These are phyloP conservation scores for Diospyros lotus DNA, from an alignment of 148 eudicot species.

Conservation along the genomic window DNA sequence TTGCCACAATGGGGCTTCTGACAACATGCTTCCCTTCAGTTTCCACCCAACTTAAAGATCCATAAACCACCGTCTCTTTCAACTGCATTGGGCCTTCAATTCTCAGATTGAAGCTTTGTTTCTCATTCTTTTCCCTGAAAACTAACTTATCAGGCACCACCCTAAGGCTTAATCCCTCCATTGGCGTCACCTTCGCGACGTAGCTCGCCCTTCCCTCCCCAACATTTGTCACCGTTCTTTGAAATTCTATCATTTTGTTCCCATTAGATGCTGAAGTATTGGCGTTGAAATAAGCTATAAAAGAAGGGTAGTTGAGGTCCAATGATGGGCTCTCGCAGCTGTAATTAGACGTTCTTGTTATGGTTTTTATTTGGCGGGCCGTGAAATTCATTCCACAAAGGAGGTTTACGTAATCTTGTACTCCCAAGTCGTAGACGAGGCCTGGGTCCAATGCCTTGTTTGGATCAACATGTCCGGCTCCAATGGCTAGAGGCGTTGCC, in stretches of 20 bases:
- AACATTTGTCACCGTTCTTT: constrained; percentile 32
- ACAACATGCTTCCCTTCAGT: constrained; percentile 29
- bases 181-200: constrained; percentile 13
- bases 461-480: constrained; percentile 35
- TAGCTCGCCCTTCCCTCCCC: constrained; percentile 26
- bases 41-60: constrained; percentile 44
- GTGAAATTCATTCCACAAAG: constrained; percentile 30
- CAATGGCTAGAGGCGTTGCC: constrained; percentile 29
- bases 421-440: constrained; percentile 22
- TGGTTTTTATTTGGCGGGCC: constrained; percentile 16
- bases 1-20: constrained; percentile 47
- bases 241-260: constrained; percentile 4
- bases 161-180: constrained; percentile 14
- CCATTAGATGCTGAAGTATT: background rate
- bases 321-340: constrained; percentile 20
- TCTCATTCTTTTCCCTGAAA: constrained; percentile 32
- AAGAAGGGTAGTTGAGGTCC: constrained; percentile 38
- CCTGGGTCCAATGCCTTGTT: constrained; percentile 36
- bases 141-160: constrained; percentile 29
- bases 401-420: constrained; percentile 22
- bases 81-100: constrained; percentile 18
- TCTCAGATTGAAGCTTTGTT: constrained; percentile 29
- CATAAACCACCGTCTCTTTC: constrained; percentile 17
- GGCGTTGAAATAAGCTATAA: constrained; percentile 18
- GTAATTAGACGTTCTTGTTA: constrained; percentile 19